Base-by-base conservation (phyloP, 306 rosid species). In the Trifolium pratense region DNA sequence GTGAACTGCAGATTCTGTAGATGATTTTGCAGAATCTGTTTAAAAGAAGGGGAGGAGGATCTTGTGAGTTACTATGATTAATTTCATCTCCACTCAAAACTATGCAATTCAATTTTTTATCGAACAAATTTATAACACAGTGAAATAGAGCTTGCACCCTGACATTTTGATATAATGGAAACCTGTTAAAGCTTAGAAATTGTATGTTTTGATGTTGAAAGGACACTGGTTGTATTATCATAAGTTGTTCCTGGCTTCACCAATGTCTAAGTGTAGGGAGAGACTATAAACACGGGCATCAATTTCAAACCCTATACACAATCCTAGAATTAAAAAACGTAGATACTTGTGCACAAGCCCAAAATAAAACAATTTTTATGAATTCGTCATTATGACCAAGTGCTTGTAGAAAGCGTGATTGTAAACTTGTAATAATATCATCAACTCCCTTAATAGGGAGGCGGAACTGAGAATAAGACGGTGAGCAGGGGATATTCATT, bases 1-100 rank as follows among this genome's bases (percentile, higher is more conserved):
- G 75, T 80, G 55, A 74, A 83, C 82, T 82, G 88, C 59, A 94
- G 82, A 73, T 60, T 84, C 78, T 75, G 86, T 55, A 87, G 83
- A 76, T 91, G 92, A 68, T 82, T 82, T 82, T 90, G 89, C 75
- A 89, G 81, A 57, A 68, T 70, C 99, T 89, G 86, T 75, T 31
- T 3, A 20, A 16, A 64, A 45, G 60, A 9, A 6, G 3, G 32
- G 3, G 0, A 17, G 15, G 3, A 9, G 51, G 3, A 12, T 43
- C 16, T 36, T 11, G 52, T 71, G 17, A 81, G 64, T 69, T 45
- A 36, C 8, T 25, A 18, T 9, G 37, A 37, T 45, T 37, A 40
- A 75, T 52, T 66, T 31, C 68, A 37, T 40, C 43, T 61, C 21
- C 29, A n/a, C 29, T 77, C 72, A 67, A 59, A 67, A 43, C n/a